phyloP scores from a whole-genome alignment of 768 basidiomycete species.

The Austroboletus festivus region DNA sequence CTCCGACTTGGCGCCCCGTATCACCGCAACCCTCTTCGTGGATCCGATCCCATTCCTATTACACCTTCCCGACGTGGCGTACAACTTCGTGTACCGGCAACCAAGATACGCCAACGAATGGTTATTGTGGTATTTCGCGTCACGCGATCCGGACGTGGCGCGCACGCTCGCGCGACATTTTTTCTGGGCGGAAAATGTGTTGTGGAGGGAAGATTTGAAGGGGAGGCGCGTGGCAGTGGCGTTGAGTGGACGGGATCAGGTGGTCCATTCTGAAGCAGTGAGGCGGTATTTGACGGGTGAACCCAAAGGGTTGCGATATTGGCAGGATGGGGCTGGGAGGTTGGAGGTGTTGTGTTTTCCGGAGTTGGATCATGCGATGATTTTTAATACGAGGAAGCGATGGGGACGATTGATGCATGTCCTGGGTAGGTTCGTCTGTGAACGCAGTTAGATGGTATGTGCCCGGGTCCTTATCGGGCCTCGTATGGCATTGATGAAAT shows the following conservation, averaged over 20 bases:
- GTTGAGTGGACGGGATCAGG: constrained; percentile 41
- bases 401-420: constrained; percentile 32
- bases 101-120: constrained; percentile 56
- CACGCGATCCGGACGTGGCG: constrained; percentile 60
- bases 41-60: constrained; percentile 67
- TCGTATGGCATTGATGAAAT: too few relatives aligned
- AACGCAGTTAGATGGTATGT: neutral
- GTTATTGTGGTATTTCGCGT: constrained; percentile 68
- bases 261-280: constrained; percentile 39
- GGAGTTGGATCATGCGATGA: constrained; percentile 40
- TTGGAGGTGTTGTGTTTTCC: constrained; percentile 41
- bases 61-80: constrained; percentile 58
- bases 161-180: constrained; percentile 57
- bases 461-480: too few relatives aligned
- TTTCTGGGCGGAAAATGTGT: constrained; percentile 61
- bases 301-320: constrained; percentile 14
- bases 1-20: constrained; percentile 25
- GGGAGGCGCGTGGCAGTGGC: constrained; percentile 33
- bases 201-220: constrained; percentile 57
- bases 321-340: constrained; percentile 27
- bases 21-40: constrained; percentile 49
- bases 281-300: constrained; percentile 39
- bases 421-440: constrained; percentile 30
- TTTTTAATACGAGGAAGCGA: constrained; percentile 27
- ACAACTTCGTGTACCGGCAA: constrained; percentile 61